Conservation (phyloP, 208 protist species). For the Crithidia expoeki region DNA sequence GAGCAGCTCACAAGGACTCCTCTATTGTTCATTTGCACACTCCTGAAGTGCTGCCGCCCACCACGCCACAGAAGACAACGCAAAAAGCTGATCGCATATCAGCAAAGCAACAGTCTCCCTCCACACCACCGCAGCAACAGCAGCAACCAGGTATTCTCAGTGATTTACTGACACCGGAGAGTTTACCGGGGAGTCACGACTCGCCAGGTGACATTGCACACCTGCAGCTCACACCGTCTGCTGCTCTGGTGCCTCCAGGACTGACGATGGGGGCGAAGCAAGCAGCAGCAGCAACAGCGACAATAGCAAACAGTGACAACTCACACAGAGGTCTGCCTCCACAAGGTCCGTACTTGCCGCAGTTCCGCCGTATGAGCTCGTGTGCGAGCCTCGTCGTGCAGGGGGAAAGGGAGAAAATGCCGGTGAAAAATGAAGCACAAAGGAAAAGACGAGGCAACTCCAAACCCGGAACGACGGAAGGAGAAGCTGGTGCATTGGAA, state of each 20-base stretch:
- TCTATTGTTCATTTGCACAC: conserved; percentile 11
- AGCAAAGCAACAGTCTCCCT: no score
- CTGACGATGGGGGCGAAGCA: not conserved
- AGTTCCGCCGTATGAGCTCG: not conserved
- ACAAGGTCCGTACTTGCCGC: not conserved
- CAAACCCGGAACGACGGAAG: no score
- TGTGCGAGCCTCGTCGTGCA: not conserved
- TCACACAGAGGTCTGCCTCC: not conserved
- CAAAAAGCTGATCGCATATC: not conserved
- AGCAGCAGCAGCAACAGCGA: not conserved
- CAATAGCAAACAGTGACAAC: no score
- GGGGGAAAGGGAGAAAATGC: not conserved
- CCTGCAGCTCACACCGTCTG: not conserved
- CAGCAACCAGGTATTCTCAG: not conserved
- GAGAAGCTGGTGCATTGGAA: not conserved
- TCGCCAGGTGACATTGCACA: not conserved
- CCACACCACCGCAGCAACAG: not conserved
- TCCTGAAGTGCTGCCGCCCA: conserved; percentile 3
- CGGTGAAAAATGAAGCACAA: not conserved
- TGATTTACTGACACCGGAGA: not conserved
- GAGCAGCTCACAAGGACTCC: not conserved
- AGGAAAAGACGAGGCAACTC: not conserved
- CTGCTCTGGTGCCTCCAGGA: not conserved
- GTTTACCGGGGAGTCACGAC: no score
- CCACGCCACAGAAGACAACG: not conserved